Conservation (phyloP, 345 rosid genomes). For the Camelina laxa region DNA sequence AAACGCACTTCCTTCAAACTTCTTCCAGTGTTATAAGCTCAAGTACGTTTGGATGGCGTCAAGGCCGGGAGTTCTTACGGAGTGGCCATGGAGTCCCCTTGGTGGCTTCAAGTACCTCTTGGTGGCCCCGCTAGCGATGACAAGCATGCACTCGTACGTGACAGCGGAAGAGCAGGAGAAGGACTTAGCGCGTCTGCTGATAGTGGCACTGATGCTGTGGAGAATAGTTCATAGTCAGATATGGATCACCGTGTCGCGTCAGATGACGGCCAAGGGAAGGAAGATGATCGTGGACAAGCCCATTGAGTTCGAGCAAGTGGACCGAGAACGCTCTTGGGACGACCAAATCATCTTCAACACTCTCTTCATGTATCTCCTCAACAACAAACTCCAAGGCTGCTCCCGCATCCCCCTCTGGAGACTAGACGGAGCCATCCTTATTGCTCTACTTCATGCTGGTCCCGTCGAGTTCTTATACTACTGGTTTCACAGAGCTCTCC, state of each 20-base stretch:
- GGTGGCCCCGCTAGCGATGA: slow-evolving; percentile 52
- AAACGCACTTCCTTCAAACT: neutral
- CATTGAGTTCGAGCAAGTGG: slow-evolving; percentile 83
- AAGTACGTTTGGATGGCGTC: slow-evolving; percentile 53
- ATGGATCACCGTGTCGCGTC: slow-evolving; percentile 73
- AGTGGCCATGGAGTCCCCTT: slow-evolving; percentile 74
- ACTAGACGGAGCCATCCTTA: slow-evolving; percentile 51
- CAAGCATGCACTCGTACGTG: slow-evolving; percentile 44
- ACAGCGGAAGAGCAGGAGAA: slow-evolving; percentile 43
- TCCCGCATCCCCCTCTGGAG: slow-evolving; percentile 61
- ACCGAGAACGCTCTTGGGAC: slow-evolving; percentile 63
- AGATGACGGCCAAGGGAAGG: slow-evolving; percentile 61
- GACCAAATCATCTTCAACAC: slow-evolving; percentile 49
- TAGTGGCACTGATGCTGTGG: slow-evolving; percentile 54
- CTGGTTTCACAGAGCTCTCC: slow-evolving; percentile 80
- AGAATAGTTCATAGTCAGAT: slow-evolving; percentile 70
- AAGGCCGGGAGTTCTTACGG: slow-evolving; percentile 65
- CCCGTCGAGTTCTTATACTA: slow-evolving; percentile 85
- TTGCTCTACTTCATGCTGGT: slow-evolving; percentile 59
- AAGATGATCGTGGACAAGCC: slow-evolving; percentile 64
- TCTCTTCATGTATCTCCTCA: slow-evolving; percentile 35
- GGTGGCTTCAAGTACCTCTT: slow-evolving; percentile 67
- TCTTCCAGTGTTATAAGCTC: neutral
- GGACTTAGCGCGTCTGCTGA: slow-evolving; percentile 44
- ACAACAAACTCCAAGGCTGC: slow-evolving; percentile 30